These are phyloP conservation scores for Xylaria sp. DNA, from an alignment of 2,329 filamentous ascomycete genomes.

Conservation along the genomic window DNA sequence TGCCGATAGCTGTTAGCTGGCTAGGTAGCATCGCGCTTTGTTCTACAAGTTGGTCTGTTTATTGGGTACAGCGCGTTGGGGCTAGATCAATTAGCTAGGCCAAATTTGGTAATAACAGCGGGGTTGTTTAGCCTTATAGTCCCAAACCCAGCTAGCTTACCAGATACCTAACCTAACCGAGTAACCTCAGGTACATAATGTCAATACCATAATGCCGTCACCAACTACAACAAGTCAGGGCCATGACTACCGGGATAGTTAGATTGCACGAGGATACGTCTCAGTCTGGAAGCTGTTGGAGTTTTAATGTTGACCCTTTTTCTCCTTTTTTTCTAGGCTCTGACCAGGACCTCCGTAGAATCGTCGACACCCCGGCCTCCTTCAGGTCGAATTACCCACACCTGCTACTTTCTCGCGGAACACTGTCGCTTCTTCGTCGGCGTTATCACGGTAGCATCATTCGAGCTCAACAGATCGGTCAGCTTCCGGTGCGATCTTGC, in stretches of 20 bases:
- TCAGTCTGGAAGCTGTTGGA: too few relatives aligned
- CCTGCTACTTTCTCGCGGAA: constrained; percentile 21
- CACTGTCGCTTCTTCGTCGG: constrained; percentile 30
- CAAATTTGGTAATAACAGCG: constrained; percentile 11
- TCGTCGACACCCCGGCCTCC: too few relatives aligned
- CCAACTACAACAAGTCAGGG: too few relatives aligned
- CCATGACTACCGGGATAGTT: too few relatives aligned
- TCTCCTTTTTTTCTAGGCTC: too few relatives aligned
- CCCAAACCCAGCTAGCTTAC: neutral
- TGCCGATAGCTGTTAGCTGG: neutral
- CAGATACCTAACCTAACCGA: neutral
- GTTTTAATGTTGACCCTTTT: too few relatives aligned
- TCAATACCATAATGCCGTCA: too few relatives aligned
- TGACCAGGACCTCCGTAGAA: too few relatives aligned
- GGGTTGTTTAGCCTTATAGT: constrained; percentile 14
- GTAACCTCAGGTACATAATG: too few relatives aligned
- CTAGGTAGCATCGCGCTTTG: constrained; percentile 29
- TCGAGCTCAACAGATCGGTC: constrained; percentile 31
- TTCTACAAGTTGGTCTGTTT: constrained; percentile 13
- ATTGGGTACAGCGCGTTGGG: constrained; percentile 26
- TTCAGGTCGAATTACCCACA: neutral
- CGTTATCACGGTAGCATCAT: constrained; percentile 23
- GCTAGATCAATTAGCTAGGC: neutral
- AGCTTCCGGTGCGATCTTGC: constrained; percentile 24
- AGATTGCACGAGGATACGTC: too few relatives aligned